Percentiles rank a stretch among this genome's conserved stretches.
Evolutionary conservation across 2,329 filamentous ascomycete genomes (phyloP).

Genomic region (Penicillium olsonii): DNA sequence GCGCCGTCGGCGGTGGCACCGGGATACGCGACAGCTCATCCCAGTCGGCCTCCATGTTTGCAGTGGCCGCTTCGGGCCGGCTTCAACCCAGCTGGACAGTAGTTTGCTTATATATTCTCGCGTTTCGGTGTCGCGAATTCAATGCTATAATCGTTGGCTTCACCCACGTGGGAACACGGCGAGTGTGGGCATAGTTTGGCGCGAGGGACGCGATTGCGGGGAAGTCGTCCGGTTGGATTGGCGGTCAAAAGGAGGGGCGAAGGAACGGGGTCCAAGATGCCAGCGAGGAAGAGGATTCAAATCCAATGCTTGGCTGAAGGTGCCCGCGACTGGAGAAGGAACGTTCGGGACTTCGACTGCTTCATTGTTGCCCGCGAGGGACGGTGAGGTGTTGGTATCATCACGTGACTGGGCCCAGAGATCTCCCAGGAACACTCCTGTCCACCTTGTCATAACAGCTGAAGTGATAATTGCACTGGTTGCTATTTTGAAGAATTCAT

Average conservation of each 20-base stretch:
- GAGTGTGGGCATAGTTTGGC: constrained; percentile 37
- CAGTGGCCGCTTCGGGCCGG: constrained; percentile 19
- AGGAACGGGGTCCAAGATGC: not conserved
- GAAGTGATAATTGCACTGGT: too few relatives aligned
- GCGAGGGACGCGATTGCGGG: constrained; percentile 39
- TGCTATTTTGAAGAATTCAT: too few relatives aligned
- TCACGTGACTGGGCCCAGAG: constrained; percentile 15
- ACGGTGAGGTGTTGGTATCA: constrained; percentile 12
- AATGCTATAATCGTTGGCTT: constrained; percentile 15
- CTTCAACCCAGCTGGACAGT: constrained; percentile 9
- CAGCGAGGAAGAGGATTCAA: not conserved
- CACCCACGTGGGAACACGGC: constrained; percentile 35
- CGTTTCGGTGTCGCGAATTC: not conserved
- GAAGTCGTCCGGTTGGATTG: constrained; percentile 26
- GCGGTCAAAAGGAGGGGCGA: not conserved
- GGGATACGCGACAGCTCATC: constrained; percentile 76
- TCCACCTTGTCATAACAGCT: too few relatives aligned
- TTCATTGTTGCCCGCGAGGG: constrained; percentile 8
- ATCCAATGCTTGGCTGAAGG: constrained; percentile 1
- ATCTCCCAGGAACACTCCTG: not conserved
- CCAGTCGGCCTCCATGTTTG: constrained; percentile 51
- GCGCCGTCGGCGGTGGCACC: constrained; percentile 74
- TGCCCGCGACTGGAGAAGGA: constrained; percentile 11
- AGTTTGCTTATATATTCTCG: not conserved
- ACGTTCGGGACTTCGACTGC: constrained; percentile 2